Evolutionary conservation across 2,329 filamentous ascomycete genomes (phyloP), one percentile per base, ranked within the genome.

Genomic region (Myriangium duriaei): DNA sequence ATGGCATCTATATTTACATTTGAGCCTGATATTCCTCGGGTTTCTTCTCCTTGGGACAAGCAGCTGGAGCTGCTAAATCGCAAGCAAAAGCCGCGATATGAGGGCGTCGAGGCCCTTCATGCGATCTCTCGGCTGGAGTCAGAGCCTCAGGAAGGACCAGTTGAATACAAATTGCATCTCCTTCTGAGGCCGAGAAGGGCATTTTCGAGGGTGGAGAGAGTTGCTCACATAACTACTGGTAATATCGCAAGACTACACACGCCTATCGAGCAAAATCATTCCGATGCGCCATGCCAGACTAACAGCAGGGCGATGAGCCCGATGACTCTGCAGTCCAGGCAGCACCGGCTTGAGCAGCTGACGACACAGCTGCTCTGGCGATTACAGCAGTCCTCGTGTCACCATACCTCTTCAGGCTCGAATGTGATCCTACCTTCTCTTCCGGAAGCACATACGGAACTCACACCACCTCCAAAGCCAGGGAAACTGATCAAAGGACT

Each of bases 1-100:
- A 92, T 91, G 83, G 88, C 91, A 42, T 95, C 88, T 10, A 84
- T 98, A 49, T 98, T 98, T 57, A 95, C 88, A 0, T 98, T 83
- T 56, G 85, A 95, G 45, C 78, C 84, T 2, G 81, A 94, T 47
- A 84, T 86, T 32, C 83, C 84, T 2, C 70, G 83, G 57, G 85
- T 96, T 24, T 80, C 82, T 11, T 96, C 88, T 12, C 91, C 91
- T 11, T 98, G 91, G 91, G 71, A 80, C 10, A 42, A 41, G 28
- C 42, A 42, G 34, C 37, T 45, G 12, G 40, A 45, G 7, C 9
- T 18, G 11, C 12, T 33, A n/a, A 16, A 21, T 11, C 15, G 34
- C 42, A 12, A 19, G 13, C n/a, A 36, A 30, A 10, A 15, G 15
- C 17, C 18, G 18, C 17, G 37, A 11, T 16, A 31, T 11, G 10